phyloP scores from a whole-genome alignment of 1,284 basidiomycete genomes.

The Apiotrichum siamense region DNA sequence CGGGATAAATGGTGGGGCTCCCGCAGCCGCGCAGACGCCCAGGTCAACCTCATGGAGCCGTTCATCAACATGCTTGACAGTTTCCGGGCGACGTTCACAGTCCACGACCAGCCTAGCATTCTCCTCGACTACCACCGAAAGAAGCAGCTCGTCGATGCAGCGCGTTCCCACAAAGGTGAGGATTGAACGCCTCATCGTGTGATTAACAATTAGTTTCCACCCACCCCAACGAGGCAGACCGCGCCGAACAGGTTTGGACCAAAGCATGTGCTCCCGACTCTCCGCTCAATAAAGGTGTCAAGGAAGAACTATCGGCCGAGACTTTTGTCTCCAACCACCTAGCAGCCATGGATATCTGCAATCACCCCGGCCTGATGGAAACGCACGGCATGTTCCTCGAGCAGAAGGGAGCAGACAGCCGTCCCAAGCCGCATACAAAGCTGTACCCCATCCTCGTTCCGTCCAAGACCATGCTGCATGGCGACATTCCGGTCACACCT shows the following conservation, averaged over 20 bases:
- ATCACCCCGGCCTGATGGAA: conserved; percentile 45
- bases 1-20: conserved; percentile 45
- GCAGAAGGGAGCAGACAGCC: conserved; percentile 33
- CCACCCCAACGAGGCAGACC: conserved; percentile 36
- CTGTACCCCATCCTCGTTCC: conserved; percentile 45
- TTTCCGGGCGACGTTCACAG: conserved; percentile 43
- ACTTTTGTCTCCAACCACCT: conserved; percentile 42
- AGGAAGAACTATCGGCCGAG: conserved; percentile 34
- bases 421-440: conserved; percentile 46
- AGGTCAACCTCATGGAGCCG: conserved; percentile 48
- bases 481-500: conserved; percentile 47
- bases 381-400: conserved; percentile 48
- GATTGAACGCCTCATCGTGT: neutral
- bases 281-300: conserved; percentile 33
- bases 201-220: conserved; percentile 2
- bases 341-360: conserved; percentile 45
- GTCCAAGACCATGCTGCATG: conserved; percentile 43
- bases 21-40: conserved; percentile 42
- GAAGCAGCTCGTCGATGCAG: conserved; percentile 37
- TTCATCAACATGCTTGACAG: conserved; percentile 36
- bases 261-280: conserved; percentile 42
- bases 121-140: conserved; percentile 38
- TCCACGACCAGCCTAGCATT: conserved; percentile 48
- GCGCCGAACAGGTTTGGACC: conserved; percentile 35
- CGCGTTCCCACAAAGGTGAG: conserved; percentile 27